Percentiles rank a stretch among this genome's conserved stretches.
These are phyloP conservation scores for Talaromyces sp. DNA, from an alignment of 2,329 filamentous ascomycete genomes.

Conservation along the genomic window DNA sequence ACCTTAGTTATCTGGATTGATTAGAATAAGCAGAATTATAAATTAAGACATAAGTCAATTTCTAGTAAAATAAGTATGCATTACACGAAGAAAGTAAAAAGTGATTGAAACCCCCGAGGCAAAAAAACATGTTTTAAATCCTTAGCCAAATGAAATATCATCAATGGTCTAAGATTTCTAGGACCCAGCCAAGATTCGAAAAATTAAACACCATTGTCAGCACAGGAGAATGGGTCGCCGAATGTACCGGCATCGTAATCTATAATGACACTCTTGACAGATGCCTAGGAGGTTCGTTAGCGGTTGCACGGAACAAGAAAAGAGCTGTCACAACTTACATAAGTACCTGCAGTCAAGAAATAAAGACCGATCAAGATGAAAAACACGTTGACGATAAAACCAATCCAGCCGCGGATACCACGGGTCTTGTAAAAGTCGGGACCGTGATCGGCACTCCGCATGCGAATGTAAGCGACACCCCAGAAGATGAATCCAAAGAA, in stretches of 20 bases:
- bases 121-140: neutral
- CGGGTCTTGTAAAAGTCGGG: slow-evolving; percentile 35
- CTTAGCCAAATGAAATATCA: neutral
- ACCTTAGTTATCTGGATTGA: too few species aligned
- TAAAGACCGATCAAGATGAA: slow-evolving; percentile 73
- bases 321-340: slow-evolving; percentile 45
- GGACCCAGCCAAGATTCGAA: neutral
- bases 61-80: neutral
- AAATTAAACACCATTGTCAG: slow-evolving; percentile 38
- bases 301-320: slow-evolving; percentile 23
- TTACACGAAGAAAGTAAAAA: slow-evolving; percentile 5
- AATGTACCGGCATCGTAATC: slow-evolving; percentile 63
- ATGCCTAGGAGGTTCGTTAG: slow-evolving; percentile 26
- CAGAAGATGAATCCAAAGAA: slow-evolving; percentile 83
- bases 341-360: slow-evolving; percentile 78
- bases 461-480: slow-evolving; percentile 43
- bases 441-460: slow-evolving; percentile 37
- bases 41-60: neutral
- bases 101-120: neutral
- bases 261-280: slow-evolving; percentile 51
- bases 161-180: neutral
- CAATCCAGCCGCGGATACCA: slow-evolving; percentile 40
- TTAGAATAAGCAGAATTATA: too few species aligned
- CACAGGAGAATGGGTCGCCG: slow-evolving; percentile 69
- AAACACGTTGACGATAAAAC: slow-evolving; percentile 58